phyloP scores from a whole-genome alignment of 23 red algal genomes.

The Gracilaria gracilis region DNA sequence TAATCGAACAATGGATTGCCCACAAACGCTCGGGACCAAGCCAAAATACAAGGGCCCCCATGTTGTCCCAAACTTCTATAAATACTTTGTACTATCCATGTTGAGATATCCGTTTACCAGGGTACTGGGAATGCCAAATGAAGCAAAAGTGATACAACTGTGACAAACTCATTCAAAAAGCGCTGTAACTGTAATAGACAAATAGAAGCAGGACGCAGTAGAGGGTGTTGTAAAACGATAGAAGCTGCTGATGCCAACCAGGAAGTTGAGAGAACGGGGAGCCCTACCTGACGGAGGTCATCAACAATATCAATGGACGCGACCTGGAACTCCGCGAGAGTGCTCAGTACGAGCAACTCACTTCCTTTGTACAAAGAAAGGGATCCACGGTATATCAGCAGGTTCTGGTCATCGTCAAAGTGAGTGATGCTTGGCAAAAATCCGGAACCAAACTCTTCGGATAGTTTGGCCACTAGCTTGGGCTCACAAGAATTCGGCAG shows the following conservation, averaged over 20 bases:
- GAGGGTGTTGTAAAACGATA: background rate
- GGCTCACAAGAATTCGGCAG: background rate
- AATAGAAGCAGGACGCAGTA: background rate
- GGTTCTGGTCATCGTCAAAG: background rate
- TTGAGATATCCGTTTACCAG: background rate
- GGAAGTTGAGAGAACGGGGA: background rate
- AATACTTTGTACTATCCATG: background rate
- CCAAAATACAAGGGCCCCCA: background rate
- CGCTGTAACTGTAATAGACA: background rate
- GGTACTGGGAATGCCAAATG: conserved; percentile 4
- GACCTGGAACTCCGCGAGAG: background rate
- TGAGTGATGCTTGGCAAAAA: background rate
- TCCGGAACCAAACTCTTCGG: background rate
- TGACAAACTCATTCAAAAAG: background rate
- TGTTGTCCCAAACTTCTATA: background rate
- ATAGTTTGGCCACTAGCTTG: background rate
- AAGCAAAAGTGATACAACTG: conserved; percentile 1
- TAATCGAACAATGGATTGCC: conserved; percentile 10
- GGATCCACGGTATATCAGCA: conserved; percentile 6
- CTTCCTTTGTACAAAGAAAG: background rate
- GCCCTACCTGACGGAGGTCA: background rate
- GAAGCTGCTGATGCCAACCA: background rate
- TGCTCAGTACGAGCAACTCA: background rate
- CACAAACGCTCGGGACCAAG: background rate
- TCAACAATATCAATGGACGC: background rate